These are phyloP conservation scores for Diaporthe citrichinensis DNA, from an alignment of 2,329 filamentous ascomycete species.

Conservation along the genomic window DNA sequence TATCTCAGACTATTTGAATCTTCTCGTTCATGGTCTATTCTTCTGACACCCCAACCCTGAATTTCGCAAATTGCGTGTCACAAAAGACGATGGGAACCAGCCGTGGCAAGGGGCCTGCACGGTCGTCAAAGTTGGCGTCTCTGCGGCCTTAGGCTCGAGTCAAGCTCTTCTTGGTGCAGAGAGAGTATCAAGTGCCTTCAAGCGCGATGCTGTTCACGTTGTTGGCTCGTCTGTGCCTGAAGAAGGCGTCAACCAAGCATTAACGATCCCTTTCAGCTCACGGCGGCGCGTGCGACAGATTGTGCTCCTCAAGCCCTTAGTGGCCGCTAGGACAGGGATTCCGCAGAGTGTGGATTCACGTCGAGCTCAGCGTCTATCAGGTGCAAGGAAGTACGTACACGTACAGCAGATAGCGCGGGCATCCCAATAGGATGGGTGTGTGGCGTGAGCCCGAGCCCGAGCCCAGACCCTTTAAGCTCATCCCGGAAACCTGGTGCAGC, in stretches of 20 bases:
- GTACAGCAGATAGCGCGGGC: constrained; percentile 18
- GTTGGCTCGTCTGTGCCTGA: constrained; percentile 7
- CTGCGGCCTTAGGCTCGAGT: constrained; percentile 9
- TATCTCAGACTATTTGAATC: constrained; percentile 16
- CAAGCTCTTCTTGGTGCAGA: background rate
- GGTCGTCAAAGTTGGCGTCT: constrained; percentile 15
- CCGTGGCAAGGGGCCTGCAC: constrained; percentile 13
- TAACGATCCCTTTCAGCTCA: constrained; percentile 11
- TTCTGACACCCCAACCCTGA: background rate
- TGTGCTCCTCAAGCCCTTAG: constrained; percentile 10
- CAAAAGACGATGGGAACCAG: constrained; percentile 4
- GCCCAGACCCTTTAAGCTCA: constrained; percentile 43
- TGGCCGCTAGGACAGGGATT: constrained; percentile 7
- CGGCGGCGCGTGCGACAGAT: constrained; percentile 17
- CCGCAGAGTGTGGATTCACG: constrained; percentile 14
- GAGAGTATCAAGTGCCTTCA: background rate
- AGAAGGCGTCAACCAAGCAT: constrained; percentile 3
- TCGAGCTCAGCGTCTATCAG: constrained; percentile 2
- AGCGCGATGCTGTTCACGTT: background rate
- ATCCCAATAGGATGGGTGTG: constrained; percentile 31
- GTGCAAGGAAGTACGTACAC: constrained; percentile 13
- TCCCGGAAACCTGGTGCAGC: constrained; percentile 46
- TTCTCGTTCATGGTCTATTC: background rate
- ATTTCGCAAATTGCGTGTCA: background rate
- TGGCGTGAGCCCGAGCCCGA: constrained; percentile 40